phyloP scores from a whole-genome alignment of 129 eudicot species.

The Flaveria bidentis region DNA sequence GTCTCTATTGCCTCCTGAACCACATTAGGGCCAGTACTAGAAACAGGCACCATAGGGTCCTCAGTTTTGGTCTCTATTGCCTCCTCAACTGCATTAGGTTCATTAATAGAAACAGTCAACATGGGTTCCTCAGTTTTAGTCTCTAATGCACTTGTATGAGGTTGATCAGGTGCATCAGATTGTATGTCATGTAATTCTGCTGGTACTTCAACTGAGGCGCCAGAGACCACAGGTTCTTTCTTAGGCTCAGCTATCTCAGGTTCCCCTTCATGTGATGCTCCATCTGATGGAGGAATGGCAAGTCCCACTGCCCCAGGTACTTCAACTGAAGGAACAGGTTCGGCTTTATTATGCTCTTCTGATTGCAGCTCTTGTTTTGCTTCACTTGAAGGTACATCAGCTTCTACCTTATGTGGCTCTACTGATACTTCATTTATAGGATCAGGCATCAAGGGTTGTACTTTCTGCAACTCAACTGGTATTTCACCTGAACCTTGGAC shows the following conservation, averaged over 20 bases:
- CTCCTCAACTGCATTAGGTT: conserved; percentile 19
- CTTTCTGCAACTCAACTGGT: conserved; percentile 27
- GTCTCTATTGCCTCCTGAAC: conserved; percentile 20
- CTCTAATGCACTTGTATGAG: conserved; percentile 19
- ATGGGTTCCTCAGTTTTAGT: conserved; percentile 5
- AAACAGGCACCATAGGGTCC: conserved; percentile 23
- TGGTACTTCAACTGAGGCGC: conserved; percentile 11
- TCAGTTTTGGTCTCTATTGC: conserved; percentile 13
- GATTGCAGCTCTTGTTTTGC: conserved; percentile 19
- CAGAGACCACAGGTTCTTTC: conserved; percentile 22
- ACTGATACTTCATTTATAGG: conserved; percentile 3
- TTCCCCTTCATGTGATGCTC: background rate
- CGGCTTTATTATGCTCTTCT: conserved; percentile 4
- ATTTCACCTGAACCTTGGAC: conserved; percentile 25
- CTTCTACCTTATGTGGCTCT: conserved; percentile 4
- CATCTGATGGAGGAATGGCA: conserved; percentile 10
- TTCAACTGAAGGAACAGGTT: background rate
- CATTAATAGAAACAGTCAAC: conserved; percentile 10
- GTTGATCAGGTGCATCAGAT: conserved; percentile 17
- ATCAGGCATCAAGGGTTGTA: conserved; percentile 25
- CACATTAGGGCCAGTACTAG: background rate
- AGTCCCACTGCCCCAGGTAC: conserved; percentile 5
- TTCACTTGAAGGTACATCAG: conserved; percentile 9
- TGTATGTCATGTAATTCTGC: conserved; percentile 14
- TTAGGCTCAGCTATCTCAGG: background rate